These are phyloP conservation scores for Melanogaster broomeanus DNA, from an alignment of 768 basidiomycete genomes.

Conservation along the genomic window DNA sequence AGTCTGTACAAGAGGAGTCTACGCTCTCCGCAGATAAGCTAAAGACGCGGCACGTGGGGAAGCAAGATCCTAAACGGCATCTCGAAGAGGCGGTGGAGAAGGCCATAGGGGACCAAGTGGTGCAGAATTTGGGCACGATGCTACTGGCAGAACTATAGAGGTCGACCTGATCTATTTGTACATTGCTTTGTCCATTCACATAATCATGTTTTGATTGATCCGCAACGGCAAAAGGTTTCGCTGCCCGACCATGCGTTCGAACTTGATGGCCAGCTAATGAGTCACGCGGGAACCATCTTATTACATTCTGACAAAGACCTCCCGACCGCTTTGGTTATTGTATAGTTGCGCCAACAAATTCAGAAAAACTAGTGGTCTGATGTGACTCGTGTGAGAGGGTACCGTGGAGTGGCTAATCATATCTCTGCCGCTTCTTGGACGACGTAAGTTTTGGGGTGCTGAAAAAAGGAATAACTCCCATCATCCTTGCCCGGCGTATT, in stretches of 20 bases:
- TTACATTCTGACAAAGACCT: no score
- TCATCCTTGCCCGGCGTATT: conserved; percentile 85
- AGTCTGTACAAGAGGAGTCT: conserved; percentile 96
- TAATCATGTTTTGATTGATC: neutral
- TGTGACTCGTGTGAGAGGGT: neutral
- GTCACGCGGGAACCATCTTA: no score
- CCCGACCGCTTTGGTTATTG: no score
- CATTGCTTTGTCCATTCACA: conserved; percentile 13
- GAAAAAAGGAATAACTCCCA: conserved; percentile 76
- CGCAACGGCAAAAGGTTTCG: neutral
- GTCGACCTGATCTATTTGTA: neutral
- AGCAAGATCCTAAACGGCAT: conserved; percentile 98
- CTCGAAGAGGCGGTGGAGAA: conserved; percentile 96
- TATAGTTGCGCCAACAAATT: neutral
- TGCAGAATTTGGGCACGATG: conserved; percentile 94
- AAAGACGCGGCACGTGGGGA: conserved; percentile 96
- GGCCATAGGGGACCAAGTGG: conserved; percentile 97
- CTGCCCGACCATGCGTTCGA: no score
- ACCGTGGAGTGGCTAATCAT: neutral
- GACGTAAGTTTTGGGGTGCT: conserved; percentile 31
- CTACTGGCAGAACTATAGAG: conserved; percentile 84
- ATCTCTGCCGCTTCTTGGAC: conserved; percentile 20
- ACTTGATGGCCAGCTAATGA: no score
- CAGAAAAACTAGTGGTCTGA: neutral
- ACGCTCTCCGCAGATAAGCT: conserved; percentile 92